Evolutionary conservation across 371 early-diverging fungal species (phyloP).

Genomic region (Syncephalastrum contaminatum): DNA sequence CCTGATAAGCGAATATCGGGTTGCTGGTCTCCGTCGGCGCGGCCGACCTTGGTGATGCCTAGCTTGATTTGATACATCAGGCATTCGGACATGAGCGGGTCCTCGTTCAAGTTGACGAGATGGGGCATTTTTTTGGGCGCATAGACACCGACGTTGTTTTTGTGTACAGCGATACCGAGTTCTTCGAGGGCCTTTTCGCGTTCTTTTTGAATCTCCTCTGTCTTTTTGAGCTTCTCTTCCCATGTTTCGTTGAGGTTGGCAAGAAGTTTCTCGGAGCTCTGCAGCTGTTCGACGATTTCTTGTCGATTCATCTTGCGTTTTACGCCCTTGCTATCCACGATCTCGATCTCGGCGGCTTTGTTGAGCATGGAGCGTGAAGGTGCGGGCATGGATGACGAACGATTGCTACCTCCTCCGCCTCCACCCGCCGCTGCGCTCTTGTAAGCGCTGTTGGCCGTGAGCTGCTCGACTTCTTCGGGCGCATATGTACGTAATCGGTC

Average conservation of each 20-base stretch:
- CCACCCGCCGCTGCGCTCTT: constrained; percentile 11
- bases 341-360: constrained; percentile 35
- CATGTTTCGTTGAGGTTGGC: constrained; percentile 81
- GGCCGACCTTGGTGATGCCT: constrained; percentile 76
- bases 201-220: constrained; percentile 71
- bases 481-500: constrained; percentile 64
- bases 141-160: constrained; percentile 75
- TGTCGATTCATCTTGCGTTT: constrained; percentile 53
- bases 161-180: constrained; percentile 77
- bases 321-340: constrained; percentile 53
- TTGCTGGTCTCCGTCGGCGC: constrained; percentile 31
- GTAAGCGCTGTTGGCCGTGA: constrained; percentile 32
- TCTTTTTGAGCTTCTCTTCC: constrained; percentile 81
- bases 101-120: constrained; percentile 88
- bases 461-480: constrained; percentile 46
- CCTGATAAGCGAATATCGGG: constrained; percentile 77
- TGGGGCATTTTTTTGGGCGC: constrained; percentile 85
- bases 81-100: constrained; percentile 89
- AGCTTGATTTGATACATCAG: constrained; percentile 83
- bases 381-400: constrained; percentile 6
- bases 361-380: constrained; percentile 7
- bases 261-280: constrained; percentile 86
- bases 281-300: constrained; percentile 77
- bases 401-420: background rate
- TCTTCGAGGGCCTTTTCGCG: constrained; percentile 79